phyloP scores from a whole-genome alignment of 768 basidiomycete genomes.

The Mrakia blollopis region DNA sequence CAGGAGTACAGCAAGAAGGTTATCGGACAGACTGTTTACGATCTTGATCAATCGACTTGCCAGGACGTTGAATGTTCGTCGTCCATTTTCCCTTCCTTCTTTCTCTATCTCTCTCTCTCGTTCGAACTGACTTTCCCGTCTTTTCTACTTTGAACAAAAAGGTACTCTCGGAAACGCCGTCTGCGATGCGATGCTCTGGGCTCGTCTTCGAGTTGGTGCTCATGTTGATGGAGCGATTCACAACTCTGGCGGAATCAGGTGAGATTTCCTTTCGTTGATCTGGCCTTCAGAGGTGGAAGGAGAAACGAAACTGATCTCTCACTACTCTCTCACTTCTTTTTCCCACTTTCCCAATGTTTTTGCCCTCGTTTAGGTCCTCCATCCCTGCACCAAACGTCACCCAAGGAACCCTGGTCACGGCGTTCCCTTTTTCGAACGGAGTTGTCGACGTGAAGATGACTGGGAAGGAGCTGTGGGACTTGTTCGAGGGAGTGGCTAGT shows the following conservation, averaged over 20 bases:
- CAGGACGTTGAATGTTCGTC: constrained; percentile 47
- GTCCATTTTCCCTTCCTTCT: too few species aligned
- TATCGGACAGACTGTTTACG: constrained; percentile 45
- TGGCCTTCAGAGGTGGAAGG: too few species aligned
- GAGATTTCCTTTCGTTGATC: too few species aligned
- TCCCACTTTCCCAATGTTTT: too few species aligned
- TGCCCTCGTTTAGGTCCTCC: constrained; percentile 40
- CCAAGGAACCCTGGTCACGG: constrained; percentile 39
- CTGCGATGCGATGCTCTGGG: constrained; percentile 49
- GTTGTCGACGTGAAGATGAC: constrained; percentile 49
- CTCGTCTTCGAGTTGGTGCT: constrained; percentile 35
- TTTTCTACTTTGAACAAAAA: constrained; percentile 12
- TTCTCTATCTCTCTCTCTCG: not conserved
- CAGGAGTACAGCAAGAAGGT: constrained; percentile 44
- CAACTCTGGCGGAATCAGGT: constrained; percentile 48
- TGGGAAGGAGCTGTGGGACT: constrained; percentile 48
- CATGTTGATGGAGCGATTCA: constrained; percentile 46
- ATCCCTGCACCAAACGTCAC: constrained; percentile 39
- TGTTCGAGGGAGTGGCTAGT: constrained; percentile 49
- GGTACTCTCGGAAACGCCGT: constrained; percentile 49
- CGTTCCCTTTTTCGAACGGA: constrained; percentile 51
- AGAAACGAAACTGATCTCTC: too few species aligned
- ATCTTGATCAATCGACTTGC: constrained; percentile 48
- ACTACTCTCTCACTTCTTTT: too few species aligned
- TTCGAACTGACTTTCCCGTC: not conserved